phyloP scores from a whole-genome alignment of 2,329 filamentous ascomycete species.

The Paracamarosporium sp. region DNA sequence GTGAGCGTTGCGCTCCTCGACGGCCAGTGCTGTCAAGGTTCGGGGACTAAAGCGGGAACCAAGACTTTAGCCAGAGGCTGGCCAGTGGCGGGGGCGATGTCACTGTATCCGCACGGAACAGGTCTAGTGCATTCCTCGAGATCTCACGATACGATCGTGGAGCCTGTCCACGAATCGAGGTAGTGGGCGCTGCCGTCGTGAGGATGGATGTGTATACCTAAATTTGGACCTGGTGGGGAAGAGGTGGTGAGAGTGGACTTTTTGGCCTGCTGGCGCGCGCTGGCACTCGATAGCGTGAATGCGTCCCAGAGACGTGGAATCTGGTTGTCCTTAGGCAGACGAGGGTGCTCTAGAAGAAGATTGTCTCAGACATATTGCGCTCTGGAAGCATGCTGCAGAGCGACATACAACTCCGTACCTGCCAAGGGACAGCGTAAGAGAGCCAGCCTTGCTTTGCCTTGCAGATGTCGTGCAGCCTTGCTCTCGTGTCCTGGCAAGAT shows the following conservation, averaged over 20 bases:
- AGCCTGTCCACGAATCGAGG: background rate
- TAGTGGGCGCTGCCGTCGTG: background rate
- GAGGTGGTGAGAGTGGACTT: background rate
- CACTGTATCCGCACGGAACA: background rate
- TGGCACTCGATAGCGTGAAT: background rate
- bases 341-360: background rate
- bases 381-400: background rate
- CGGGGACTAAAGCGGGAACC: conserved; percentile 26
- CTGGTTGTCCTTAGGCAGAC: background rate
- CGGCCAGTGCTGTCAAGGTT: conserved; percentile 4
- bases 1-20: conserved; percentile 1
- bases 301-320: background rate
- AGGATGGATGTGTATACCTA: background rate
- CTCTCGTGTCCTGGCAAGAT: background rate
- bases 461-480: conserved; percentile 10
- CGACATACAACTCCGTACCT: conserved; percentile 5
- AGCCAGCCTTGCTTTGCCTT: conserved; percentile 9
- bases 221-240: background rate
- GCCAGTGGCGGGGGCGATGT: conserved; percentile 8
- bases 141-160: conserved; percentile 4
- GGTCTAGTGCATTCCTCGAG: conserved; percentile 3
- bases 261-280: background rate
- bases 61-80: conserved; percentile 16
- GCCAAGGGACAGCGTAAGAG: background rate
- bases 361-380: conserved; percentile 1